These are phyloP conservation scores for Debaryomyces castellii DNA, from an alignment of 805 yeast species.

Conservation along the genomic window DNA sequence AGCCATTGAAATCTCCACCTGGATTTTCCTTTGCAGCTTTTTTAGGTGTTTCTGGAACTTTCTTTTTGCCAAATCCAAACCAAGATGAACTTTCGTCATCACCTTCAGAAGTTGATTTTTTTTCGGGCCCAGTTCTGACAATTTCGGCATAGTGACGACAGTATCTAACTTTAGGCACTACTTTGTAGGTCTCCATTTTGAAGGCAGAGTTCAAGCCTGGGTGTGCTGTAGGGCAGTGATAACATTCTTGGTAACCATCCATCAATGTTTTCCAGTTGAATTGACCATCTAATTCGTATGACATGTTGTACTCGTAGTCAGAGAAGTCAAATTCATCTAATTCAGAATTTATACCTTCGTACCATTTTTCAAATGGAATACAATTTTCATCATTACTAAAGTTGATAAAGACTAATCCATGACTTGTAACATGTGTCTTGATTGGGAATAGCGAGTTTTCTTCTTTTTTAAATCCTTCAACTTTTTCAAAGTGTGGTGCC, in stretches of 20 bases:
- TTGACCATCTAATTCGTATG: constrained; percentile 60
- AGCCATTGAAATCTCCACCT: constrained; percentile 61
- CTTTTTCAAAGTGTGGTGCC: constrained; percentile 62
- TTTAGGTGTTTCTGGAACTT: constrained; percentile 4
- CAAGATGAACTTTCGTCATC: constrained; percentile 40
- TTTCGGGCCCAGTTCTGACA: constrained; percentile 27
- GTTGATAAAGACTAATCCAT: constrained; percentile 58
- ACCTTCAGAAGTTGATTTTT: constrained; percentile 28
- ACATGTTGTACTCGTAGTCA: constrained; percentile 64
- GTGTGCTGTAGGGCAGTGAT: constrained; percentile 68
- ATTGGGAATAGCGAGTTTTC: constrained; percentile 57
- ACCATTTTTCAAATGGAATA: constrained; percentile 53
- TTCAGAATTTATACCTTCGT: constrained; percentile 49
- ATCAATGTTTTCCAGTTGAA: constrained; percentile 67
- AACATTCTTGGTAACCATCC: constrained; percentile 70
- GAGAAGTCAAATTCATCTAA: constrained; percentile 58
- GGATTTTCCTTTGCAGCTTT: constrained; percentile 42
- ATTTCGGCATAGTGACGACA: constrained; percentile 63
- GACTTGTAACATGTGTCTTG: constrained; percentile 52
- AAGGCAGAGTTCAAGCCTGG: constrained; percentile 59
- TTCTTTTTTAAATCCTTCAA: constrained; percentile 56
- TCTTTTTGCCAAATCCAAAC: constrained; percentile 51
- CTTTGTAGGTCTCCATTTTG: constrained; percentile 64
- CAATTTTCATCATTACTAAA: constrained; percentile 46
- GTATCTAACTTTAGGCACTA: constrained; percentile 56